These are phyloP conservation scores for Dactylellina drechsleri DNA, from an alignment of 2,329 filamentous ascomycete species.

Conservation along the genomic window DNA sequence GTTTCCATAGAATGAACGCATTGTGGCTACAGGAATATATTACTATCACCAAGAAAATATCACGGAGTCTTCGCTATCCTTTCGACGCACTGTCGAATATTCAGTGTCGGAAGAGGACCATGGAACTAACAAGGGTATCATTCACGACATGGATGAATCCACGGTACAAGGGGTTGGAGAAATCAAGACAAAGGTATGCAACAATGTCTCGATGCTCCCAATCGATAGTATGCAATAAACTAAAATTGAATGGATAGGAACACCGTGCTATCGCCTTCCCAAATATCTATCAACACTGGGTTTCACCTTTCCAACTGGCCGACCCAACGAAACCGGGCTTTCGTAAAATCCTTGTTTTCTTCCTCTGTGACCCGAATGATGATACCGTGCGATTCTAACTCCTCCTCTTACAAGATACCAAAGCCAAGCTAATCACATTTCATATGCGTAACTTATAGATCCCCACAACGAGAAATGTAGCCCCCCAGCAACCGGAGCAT, in stretches of 20 bases:
- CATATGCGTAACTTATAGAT: conserved; percentile 14
- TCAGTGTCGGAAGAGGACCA: background rate
- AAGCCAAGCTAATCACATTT: too few relatives aligned
- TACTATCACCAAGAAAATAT: conserved; percentile 73
- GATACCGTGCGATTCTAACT: background rate
- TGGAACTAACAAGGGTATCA: conserved; percentile 24
- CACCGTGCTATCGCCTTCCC: conserved; percentile 51
- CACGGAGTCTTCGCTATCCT: conserved; percentile 66
- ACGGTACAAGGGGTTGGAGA: conserved; percentile 30
- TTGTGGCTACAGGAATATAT: conserved; percentile 72
- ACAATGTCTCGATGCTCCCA: background rate
- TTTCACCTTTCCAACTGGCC: conserved; percentile 42
- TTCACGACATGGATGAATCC: conserved; percentile 27
- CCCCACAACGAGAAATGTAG: conserved; percentile 30
- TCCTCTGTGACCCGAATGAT: conserved; percentile 58
- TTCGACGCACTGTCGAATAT: conserved; percentile 62
- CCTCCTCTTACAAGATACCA: background rate
- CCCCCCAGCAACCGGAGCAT: conserved; percentile 36
- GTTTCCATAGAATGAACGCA: conserved; percentile 69
- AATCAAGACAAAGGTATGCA: conserved; percentile 36
- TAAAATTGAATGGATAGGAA: conserved; percentile 2
- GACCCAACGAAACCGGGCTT: conserved; percentile 42
- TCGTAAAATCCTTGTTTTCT: conserved; percentile 50
- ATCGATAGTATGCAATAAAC: background rate
- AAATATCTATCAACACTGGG: conserved; percentile 44